Percentiles rank a stretch among this genome's conserved stretches.
Evolutionary conservation across 805 yeast genomes (phyloP).

Genomic region (Ogataea kodamae): DNA sequence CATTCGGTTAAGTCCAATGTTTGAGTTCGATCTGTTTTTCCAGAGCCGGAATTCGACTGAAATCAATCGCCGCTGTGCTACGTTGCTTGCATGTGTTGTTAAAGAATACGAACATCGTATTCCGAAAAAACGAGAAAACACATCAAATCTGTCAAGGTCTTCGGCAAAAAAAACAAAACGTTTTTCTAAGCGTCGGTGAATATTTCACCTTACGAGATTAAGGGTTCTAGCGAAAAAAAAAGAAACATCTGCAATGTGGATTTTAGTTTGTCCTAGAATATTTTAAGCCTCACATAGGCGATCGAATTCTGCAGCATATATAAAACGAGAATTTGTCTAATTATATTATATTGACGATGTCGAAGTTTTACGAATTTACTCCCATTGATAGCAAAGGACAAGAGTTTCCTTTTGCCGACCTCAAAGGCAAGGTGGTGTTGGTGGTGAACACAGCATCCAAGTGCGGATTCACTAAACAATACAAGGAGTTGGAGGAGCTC

Average conservation of each 20-base stretch:
- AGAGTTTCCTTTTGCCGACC: constrained; percentile 54
- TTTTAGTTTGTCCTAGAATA: too few relatives aligned
- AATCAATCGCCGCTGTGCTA: constrained; percentile 74
- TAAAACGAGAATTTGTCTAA: too few relatives aligned
- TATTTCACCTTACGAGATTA: neutral
- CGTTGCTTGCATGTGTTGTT: constrained; percentile 69
- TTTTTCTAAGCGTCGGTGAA: constrained; percentile 1
- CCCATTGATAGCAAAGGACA: constrained; percentile 61
- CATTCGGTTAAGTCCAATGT: constrained; percentile 68
- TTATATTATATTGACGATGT: constrained; percentile 32
- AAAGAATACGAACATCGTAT: constrained; percentile 55
- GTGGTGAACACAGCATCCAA: constrained; percentile 87
- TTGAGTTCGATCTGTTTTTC: constrained; percentile 84
- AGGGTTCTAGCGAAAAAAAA: constrained; percentile 3
- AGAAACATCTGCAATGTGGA: too few relatives aligned
- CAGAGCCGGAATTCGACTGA: constrained; percentile 77
- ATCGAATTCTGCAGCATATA: too few relatives aligned
- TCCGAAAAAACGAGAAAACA: constrained; percentile 6
- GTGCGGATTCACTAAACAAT: constrained; percentile 77
- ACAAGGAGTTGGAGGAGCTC: constrained; percentile 63
- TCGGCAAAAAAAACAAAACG: too few relatives aligned
- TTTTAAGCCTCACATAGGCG: too few relatives aligned
- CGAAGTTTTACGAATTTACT: constrained; percentile 61
- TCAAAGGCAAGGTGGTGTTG: constrained; percentile 77
- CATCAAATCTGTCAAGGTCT: too few relatives aligned